Percentiles rank a stretch among this genome's conserved stretches.
Conservation (phyloP, 768 basidiomycete genomes). For the Mycena amicta region DNA sequence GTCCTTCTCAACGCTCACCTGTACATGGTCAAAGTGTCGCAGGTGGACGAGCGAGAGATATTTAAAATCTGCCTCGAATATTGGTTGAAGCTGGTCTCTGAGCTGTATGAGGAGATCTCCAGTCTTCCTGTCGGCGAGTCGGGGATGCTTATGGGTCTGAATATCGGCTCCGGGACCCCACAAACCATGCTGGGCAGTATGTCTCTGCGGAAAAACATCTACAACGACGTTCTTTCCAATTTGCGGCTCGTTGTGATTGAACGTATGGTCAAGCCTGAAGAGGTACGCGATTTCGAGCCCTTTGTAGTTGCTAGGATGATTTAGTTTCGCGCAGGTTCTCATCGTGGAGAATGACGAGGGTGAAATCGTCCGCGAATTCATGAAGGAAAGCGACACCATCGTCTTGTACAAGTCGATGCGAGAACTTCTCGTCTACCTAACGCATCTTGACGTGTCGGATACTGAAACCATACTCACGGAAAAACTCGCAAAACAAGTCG, state of each 20-base stretch:
- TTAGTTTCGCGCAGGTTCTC: slow-evolving; percentile 76
- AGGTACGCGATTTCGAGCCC: slow-evolving; percentile 53
- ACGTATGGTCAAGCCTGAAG: slow-evolving; percentile 99
- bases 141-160: slow-evolving; percentile 86
- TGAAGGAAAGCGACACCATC: slow-evolving; percentile 98
- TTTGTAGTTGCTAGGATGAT: not conserved
- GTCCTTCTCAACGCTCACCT: slow-evolving; percentile 95
- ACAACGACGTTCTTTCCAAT: slow-evolving; percentile 93
- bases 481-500: slow-evolving; percentile 96
- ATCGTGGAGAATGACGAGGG: slow-evolving; percentile 99
- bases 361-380: slow-evolving; percentile 98
- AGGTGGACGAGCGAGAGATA: slow-evolving; percentile 97
- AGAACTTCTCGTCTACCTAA: slow-evolving; percentile 95
- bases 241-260: slow-evolving; percentile 95
- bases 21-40: slow-evolving; percentile 97
- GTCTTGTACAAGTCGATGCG: slow-evolving; percentile 99
- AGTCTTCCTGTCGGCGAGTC: slow-evolving; percentile 86
- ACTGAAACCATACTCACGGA: slow-evolving; percentile 98
- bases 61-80: slow-evolving; percentile 99
- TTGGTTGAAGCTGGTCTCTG: slow-evolving; percentile 94
- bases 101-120: slow-evolving; percentile 97
- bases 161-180: slow-evolving; percentile 69
- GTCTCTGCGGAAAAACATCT: slow-evolving; percentile 90
- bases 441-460: slow-evolving; percentile 93
- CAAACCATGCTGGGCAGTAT: slow-evolving; percentile 74